Evolutionary conservation across 495 filamentous ascomycete genomes (phyloP).

Genomic region (Xylaria cubensis): DNA sequence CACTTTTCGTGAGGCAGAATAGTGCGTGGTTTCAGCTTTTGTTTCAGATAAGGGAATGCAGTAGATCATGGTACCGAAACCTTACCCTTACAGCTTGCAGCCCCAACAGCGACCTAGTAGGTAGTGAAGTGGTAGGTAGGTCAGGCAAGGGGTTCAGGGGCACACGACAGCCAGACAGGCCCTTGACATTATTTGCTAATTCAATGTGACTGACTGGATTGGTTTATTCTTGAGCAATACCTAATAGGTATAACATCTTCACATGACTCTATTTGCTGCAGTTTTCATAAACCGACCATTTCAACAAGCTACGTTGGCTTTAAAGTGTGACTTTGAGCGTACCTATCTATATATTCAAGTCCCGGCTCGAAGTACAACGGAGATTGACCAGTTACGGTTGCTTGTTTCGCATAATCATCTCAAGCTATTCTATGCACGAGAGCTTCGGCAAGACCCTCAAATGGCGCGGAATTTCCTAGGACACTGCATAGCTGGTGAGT

Average conservation of each 20-base stretch:
- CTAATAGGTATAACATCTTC: too few species aligned
- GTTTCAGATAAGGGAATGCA: constrained; percentile 20
- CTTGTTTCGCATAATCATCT: not conserved
- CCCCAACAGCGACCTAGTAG: not conserved
- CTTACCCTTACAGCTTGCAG: constrained; percentile 1
- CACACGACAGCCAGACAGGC: constrained; percentile 12
- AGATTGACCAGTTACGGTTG: not conserved
- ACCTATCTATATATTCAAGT: not conserved
- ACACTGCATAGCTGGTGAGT: not conserved
- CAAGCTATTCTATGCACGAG: not conserved
- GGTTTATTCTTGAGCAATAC: not conserved
- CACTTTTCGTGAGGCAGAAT: constrained; percentile 11
- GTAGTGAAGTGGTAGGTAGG: not conserved
- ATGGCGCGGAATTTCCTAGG: not conserved
- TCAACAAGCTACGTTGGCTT: not conserved
- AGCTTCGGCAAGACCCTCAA: not conserved
- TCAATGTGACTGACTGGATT: not conserved
- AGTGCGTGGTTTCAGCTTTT: constrained; percentile 5
- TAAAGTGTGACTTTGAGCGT: not conserved
- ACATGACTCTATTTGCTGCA: too few species aligned
- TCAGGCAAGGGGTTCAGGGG: not conserved
- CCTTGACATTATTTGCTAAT: not conserved
- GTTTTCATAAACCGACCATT: too few species aligned
- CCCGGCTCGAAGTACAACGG: not conserved
- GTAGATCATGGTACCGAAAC: constrained; percentile 24